These are phyloP conservation scores for Tetrahymena borealis DNA, from an alignment of 73 alveolate genomes.

Conservation along the genomic window DNA sequence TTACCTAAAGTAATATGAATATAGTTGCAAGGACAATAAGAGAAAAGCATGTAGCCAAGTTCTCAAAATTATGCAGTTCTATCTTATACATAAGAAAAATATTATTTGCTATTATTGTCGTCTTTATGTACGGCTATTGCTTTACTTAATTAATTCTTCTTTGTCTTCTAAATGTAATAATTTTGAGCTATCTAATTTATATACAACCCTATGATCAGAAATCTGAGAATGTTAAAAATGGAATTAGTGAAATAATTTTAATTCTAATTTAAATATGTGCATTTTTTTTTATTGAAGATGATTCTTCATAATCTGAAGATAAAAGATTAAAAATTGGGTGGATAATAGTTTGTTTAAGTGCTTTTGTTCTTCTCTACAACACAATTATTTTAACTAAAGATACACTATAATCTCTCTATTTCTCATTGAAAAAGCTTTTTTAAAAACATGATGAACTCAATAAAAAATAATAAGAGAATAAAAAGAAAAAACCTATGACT, in stretches of 20 bases:
- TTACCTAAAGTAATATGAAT: not conserved
- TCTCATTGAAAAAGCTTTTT: no score
- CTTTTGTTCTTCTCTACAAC: no score
- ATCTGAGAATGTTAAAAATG: not conserved
- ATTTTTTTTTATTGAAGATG: not conserved
- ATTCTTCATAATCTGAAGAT: no score
- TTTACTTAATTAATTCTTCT: not conserved
- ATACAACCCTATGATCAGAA: not conserved
- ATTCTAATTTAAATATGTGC: not conserved
- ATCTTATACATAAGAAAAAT: not conserved
- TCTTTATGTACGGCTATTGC: not conserved
- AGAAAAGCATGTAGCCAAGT: not conserved
- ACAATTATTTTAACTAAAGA: no score
- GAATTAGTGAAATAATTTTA: not conserved
- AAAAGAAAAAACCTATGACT: no score
- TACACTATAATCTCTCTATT: no score
- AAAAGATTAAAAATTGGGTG: no score
- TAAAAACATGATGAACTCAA: no score
- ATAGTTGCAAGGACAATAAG: not conserved
- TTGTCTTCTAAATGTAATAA: not conserved
- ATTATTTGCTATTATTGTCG: not conserved
- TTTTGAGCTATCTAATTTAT: not conserved
- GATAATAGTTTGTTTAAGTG: no score
- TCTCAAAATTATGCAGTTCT: not conserved
- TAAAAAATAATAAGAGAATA: no score